Percentiles rank a stretch among this genome's conserved stretches.
These are phyloP conservation scores for Syncephalastrum monosporum DNA, from an alignment of 371 early-diverging fungal genomes.

Conservation along the genomic window DNA sequence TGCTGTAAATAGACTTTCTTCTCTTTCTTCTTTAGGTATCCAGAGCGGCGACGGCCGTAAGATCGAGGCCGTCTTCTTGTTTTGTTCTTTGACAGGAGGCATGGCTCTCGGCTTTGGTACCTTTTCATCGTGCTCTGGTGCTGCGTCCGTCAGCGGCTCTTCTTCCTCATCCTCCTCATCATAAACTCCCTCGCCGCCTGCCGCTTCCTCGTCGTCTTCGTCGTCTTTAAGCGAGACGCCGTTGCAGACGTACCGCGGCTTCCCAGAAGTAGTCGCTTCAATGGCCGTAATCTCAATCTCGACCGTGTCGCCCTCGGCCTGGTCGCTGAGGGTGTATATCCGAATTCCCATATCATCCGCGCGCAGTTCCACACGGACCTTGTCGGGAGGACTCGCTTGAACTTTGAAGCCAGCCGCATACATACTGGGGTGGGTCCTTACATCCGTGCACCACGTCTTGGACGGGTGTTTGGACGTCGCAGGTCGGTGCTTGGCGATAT, in stretches of 20 bases:
- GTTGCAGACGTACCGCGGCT: conserved; percentile 10
- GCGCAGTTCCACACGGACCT: conserved; percentile 28
- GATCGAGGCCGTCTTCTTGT: conserved; percentile 1
- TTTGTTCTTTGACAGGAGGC: not conserved
- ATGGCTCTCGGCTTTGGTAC: no score
- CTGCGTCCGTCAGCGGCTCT: not conserved
- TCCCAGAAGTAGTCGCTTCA: not conserved
- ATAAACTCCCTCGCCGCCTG: not conserved
- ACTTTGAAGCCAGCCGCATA: conserved; percentile 37
- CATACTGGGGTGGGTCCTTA: conserved; percentile 35
- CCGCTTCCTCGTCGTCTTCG: conserved; percentile 4
- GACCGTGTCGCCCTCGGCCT: conserved; percentile 33
- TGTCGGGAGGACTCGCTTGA: conserved; percentile 13
- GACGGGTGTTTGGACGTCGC: conserved; percentile 11
- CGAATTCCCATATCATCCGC: conserved; percentile 38
- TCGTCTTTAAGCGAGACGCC: conserved; percentile 10
- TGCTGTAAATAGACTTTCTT: no score
- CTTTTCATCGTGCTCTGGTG: not conserved
- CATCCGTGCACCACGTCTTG: conserved; percentile 39
- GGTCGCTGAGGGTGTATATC: conserved; percentile 31
- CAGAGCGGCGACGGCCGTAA: not conserved
- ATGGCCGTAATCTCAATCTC: conserved; percentile 14
- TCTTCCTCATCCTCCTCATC: conserved; percentile 6
- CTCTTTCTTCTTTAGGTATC: no score
- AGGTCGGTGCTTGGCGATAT: conserved; percentile 42